A percentile compares a stretch with the other conserved stretches of the same genome.
Evolutionary conservation across 2,329 filamentous ascomycete species (phyloP).

Genomic region (Colletotrichum ledebouriae): DNA sequence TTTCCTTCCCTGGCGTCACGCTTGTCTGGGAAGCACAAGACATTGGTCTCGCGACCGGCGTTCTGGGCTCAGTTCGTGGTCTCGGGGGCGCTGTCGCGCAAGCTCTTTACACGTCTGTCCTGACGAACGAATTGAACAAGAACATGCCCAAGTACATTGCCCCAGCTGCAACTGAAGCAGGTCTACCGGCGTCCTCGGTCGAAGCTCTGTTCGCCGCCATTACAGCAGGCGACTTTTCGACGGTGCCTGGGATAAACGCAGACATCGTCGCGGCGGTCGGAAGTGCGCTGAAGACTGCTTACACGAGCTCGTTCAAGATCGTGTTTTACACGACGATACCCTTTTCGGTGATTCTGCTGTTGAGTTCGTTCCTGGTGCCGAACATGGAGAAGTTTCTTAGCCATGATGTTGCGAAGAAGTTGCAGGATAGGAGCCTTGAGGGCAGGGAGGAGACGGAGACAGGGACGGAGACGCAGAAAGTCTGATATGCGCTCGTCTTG

Average conservation of each 20-base stretch:
- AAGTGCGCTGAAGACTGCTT: conserved; percentile 54
- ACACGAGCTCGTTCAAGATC: conserved; percentile 57
- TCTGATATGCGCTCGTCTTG: neutral
- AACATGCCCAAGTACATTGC: conserved; percentile 52
- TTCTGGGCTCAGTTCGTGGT: conserved; percentile 61
- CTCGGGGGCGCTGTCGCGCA: conserved; percentile 55
- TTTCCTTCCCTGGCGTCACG: conserved; percentile 58
- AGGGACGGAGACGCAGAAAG: neutral
- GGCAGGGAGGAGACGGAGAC: neutral
- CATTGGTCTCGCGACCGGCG: conserved; percentile 59
- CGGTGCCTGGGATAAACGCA: conserved; percentile 52
- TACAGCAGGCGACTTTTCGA: conserved; percentile 48
- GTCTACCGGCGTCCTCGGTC: conserved; percentile 52
- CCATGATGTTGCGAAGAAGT: conserved; percentile 58
- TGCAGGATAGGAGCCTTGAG: conserved; percentile 48
- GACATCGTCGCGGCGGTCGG: conserved; percentile 52
- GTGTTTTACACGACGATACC: conserved; percentile 59
- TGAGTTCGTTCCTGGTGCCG: conserved; percentile 54
- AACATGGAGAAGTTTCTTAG: conserved; percentile 59
- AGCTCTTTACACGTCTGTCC: conserved; percentile 54
- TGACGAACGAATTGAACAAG: conserved; percentile 52
- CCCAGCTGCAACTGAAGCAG: conserved; percentile 51
- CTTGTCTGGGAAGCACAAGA: conserved; percentile 61
- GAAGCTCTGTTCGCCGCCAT: conserved; percentile 52
- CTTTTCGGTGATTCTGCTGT: conserved; percentile 55